A percentile compares a stretch with the other conserved stretches of the same genome.
Conservation (phyloP, 129 eudicot genomes). For the Saussurea involucrata region DNA sequence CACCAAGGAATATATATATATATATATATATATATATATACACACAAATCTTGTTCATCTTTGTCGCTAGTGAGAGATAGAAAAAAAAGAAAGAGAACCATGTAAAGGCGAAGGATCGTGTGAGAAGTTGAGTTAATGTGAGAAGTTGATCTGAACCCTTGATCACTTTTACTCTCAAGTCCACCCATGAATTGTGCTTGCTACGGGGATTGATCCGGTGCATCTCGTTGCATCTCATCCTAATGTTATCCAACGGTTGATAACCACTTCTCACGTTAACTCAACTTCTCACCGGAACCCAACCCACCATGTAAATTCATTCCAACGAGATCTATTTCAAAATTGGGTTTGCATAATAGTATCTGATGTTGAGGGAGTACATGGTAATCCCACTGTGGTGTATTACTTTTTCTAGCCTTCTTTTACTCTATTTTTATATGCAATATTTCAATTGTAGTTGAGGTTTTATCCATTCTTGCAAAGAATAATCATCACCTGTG, state of each 20-base stretch:
- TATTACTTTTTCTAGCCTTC: not conserved
- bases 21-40: not conserved
- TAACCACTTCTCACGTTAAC: no score
- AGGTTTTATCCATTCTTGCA: not conserved
- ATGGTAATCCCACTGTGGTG: not conserved
- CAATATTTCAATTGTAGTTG: not conserved
- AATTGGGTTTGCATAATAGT: no score
- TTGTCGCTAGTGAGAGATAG: not conserved
- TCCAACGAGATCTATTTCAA: not conserved
- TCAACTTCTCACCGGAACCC: no score
- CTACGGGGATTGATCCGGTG: no score
- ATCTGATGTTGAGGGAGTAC: not conserved
- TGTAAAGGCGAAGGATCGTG: no score
- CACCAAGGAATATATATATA: not conserved
- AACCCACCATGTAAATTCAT: not conserved
- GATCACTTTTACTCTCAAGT: no score
- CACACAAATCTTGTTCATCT: not conserved
- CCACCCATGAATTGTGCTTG: no score
- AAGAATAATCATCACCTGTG: slow-evolving; percentile 58
- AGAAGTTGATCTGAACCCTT: no score
- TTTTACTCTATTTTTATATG: not conserved
- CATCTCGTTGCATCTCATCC: no score
- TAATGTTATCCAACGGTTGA: no score
- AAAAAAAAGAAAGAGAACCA: not conserved
- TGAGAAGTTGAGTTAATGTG: no score